Evolutionary conservation across 1,284 basidiomycete genomes (phyloP), one percentile per base, ranked within the genome.

Genomic region (Heterobasidion irregulare): DNA sequence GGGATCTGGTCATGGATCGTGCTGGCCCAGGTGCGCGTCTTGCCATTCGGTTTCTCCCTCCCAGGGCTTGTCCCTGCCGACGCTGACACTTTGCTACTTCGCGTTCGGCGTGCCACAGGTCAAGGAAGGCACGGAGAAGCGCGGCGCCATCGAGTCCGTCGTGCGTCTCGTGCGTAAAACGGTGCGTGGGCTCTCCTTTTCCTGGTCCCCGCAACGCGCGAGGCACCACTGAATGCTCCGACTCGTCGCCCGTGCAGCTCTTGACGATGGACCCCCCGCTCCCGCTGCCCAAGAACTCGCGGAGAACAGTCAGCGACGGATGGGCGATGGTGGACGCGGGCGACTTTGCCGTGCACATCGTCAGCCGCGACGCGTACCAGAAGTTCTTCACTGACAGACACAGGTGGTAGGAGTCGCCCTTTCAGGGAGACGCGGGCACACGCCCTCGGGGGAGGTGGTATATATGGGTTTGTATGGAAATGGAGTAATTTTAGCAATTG

Each of bases 281-380:
- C 16, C 64, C 72, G 15, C 70, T 90, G 13, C 80, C 84, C 2
- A 77, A 77, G 12, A 86, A 86, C 59, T 72, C 77, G 26, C 83
- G 82, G 62, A 75, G 76, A 38, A 71, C 77, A 19, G 73, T 75
- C 52, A 75, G 79, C 58, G 81, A 83, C 55, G 86, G 85, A n/a
- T 91, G 89, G 88, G 84, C 83, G 2, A 82, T 91, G 82, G 72
- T 91, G 51, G 89, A 91, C 65, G 87, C 79, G 8, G 88, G 88
- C 38, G 75, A 81, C 46, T 88, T 89, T 72, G 89, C 82, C 2
- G 81, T 91, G 9, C 88, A 91, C 64, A 72, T 91, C 50, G 61
- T 90, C 57, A 85, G 84, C 68, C 76, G 70, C 57, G 75, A 78
- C 36, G 81, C 82, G 32, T 71, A 78, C 57, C 76, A 83, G 62